Conservation (phyloP, 345 rosid species). For the Tarenaya hassleriana region DNA sequence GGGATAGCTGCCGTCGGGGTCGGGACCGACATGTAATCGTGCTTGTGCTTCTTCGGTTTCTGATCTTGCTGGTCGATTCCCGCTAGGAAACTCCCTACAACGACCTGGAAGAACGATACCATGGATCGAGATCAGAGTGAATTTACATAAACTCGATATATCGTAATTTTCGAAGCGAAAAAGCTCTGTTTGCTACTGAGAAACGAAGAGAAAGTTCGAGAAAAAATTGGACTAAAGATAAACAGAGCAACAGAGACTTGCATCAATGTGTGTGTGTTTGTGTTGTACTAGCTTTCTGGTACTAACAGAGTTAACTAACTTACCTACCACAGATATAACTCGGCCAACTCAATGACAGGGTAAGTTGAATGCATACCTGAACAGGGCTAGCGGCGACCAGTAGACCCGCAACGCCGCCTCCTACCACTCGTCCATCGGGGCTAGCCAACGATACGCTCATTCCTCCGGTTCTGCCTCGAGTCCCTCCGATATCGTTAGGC, state of each 20-base stretch:
- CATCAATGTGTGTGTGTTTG: too few species aligned
- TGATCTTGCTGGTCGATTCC: constrained; percentile 59
- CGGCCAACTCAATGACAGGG: too few species aligned
- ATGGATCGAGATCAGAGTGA: too few species aligned
- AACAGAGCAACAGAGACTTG: too few species aligned
- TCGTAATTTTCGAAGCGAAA: too few species aligned
- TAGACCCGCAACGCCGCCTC: constrained; percentile 92
- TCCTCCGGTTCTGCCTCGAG: constrained; percentile 90
- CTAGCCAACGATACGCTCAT: constrained; percentile 93
- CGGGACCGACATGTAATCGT: constrained; percentile 30
- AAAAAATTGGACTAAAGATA: too few species aligned
- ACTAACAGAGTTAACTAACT: too few species aligned
- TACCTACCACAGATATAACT: too few species aligned
- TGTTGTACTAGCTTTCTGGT: too few species aligned
- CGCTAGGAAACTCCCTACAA: constrained; percentile 77
- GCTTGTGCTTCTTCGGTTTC: constrained; percentile 48
- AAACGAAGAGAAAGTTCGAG: too few species aligned
- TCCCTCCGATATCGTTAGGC: constrained; percentile 79
- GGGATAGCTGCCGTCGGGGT: constrained; percentile 24
- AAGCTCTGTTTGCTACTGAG: too few species aligned
- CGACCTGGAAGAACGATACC: constrained; percentile 35
- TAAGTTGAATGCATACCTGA: constrained; percentile 48
- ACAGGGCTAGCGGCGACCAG: constrained; percentile 89
- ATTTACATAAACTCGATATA: too few species aligned
- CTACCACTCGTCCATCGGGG: constrained; percentile 94